Conservation (phyloP, 306 rosid genomes). For the Coriaria nepalensis region DNA sequence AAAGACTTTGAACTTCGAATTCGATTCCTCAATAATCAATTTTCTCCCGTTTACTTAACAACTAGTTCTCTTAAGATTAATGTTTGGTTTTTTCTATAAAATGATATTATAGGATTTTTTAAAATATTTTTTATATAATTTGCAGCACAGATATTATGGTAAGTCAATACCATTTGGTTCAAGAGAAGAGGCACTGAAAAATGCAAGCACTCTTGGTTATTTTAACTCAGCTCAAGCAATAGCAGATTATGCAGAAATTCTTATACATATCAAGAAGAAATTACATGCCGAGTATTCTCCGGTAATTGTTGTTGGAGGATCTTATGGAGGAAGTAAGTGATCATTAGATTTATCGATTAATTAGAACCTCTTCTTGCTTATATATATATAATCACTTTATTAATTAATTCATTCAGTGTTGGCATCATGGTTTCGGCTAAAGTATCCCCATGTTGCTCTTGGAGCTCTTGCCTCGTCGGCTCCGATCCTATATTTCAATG, state of each 20-base stretch:
- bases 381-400: neutral
- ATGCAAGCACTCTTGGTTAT: conserved; percentile 47
- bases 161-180: conserved; percentile 61
- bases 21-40: no score
- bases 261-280: conserved; percentile 36
- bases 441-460: conserved; percentile 62
- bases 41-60: no score
- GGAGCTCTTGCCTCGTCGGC: conserved; percentile 85
- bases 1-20: neutral
- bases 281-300: conserved; percentile 38
- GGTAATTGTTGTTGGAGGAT: conserved; percentile 60
- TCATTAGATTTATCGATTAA: neutral
- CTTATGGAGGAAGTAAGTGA: conserved; percentile 80
- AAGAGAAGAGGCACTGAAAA: conserved; percentile 42
- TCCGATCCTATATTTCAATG: conserved; percentile 58
- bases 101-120: no score
- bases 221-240: conserved; percentile 74
- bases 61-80: no score
- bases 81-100: no score
- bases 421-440: conserved; percentile 79
- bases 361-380: neutral
- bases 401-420: conserved; percentile 35
- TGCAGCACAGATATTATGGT: conserved; percentile 73
- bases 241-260: conserved; percentile 55
- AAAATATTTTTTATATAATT: no score